phyloP scores from a whole-genome alignment of 2,329 filamentous ascomycete genomes.

The Sclerotinia glacialis region DNA sequence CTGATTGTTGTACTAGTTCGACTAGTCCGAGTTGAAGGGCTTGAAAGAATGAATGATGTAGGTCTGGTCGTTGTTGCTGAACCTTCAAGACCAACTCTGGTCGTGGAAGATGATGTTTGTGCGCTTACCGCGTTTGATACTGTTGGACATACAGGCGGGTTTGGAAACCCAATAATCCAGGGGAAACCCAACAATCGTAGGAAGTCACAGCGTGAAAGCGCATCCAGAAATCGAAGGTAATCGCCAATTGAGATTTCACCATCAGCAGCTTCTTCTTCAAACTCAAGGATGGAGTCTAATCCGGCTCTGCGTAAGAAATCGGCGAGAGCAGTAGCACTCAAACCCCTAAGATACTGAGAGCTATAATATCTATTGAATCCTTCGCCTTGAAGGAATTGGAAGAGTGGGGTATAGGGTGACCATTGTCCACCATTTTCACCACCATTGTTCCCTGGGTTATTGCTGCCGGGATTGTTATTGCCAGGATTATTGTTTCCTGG shows the following conservation, averaged over 20 bases:
- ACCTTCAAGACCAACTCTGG: background rate
- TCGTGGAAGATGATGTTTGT: background rate
- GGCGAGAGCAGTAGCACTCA: background rate
- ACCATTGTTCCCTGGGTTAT: background rate
- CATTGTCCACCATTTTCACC: background rate
- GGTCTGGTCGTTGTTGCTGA: background rate
- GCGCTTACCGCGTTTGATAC: background rate
- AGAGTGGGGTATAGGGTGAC: constrained; percentile 1
- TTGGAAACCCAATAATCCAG: background rate
- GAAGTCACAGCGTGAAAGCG: background rate
- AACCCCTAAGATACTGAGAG: background rate
- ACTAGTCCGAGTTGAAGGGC: background rate
- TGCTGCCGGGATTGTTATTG: background rate
- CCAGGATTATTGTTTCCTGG: background rate
- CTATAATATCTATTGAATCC: background rate
- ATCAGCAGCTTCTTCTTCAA: background rate
- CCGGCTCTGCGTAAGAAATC: background rate
- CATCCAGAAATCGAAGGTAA: background rate
- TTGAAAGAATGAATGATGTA: background rate
- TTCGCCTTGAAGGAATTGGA: background rate
- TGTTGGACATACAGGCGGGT: background rate
- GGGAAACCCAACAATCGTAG: background rate
- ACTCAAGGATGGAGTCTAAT: background rate
- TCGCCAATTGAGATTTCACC: constrained; percentile 1
- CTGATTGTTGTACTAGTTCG: too few relatives aligned